phyloP scores from a whole-genome alignment of 169 alveolate species.

The Cryptosporidium ubiquitum region DNA sequence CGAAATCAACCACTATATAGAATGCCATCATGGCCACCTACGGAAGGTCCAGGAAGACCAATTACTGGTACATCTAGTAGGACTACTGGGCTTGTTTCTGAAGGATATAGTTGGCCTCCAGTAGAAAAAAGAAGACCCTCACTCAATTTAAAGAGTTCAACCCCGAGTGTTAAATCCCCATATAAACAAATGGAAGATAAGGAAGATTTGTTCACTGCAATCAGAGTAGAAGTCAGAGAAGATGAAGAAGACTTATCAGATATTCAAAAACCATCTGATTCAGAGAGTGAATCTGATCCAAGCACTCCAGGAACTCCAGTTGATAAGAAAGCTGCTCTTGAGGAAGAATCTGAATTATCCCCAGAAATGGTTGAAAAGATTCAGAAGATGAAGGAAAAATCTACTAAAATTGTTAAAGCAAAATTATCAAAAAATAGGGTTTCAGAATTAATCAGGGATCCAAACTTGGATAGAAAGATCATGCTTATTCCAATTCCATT shows the following conservation, averaged over 20 bases:
- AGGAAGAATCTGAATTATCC: not conserved
- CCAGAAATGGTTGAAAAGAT: not conserved
- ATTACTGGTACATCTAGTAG: not conserved
- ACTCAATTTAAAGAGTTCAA: too few species aligned
- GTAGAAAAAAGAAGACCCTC: not conserved
- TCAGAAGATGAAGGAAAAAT: too few species aligned
- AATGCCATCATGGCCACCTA: not conserved
- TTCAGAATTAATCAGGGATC: not conserved
- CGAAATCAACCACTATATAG: not conserved
- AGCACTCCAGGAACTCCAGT: constrained; percentile 4
- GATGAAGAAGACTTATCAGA: not conserved
- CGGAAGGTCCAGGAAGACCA: not conserved
- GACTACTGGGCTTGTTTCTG: not conserved
- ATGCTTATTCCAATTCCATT: not conserved
- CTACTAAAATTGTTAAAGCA: not conserved
- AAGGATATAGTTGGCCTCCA: not conserved
- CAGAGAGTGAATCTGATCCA: not conserved
- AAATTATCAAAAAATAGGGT: not conserved
- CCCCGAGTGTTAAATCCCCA: not conserved
- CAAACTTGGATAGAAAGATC: not conserved
- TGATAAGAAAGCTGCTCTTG: not conserved
- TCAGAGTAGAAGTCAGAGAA: not conserved
- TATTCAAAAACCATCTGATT: not conserved
- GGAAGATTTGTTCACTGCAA: not conserved
- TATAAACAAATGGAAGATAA: not conserved